phyloP scores from a whole-genome alignment of 2,329 filamentous ascomycete species.

The Diaporthe citriasiana region DNA sequence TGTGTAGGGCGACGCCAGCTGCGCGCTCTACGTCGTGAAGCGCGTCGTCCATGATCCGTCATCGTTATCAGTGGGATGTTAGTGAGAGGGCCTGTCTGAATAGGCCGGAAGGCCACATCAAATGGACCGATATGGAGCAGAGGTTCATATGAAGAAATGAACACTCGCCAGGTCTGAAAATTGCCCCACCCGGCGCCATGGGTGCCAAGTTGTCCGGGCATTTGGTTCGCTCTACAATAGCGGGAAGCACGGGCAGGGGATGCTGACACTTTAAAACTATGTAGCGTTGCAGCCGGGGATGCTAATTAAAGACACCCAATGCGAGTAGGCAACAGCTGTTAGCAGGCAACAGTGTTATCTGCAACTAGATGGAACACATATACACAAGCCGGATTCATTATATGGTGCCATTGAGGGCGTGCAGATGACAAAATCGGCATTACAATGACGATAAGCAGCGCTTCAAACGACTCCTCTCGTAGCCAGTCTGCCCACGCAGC shows the following conservation, averaged over 20 bases:
- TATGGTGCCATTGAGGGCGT: neutral
- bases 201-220: slow-evolving; percentile 6
- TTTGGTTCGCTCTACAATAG: slow-evolving; percentile 8
- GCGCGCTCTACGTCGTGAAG: slow-evolving; percentile 34
- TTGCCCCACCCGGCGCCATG: slow-evolving; percentile 24
- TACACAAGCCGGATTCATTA: neutral
- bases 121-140: neutral
- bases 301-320: slow-evolving; percentile 2
- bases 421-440: neutral
- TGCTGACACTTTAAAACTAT: neutral
- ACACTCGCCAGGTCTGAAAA: slow-evolving; percentile 7
- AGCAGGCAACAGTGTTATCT: slow-evolving; percentile 24
- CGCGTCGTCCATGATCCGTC: slow-evolving; percentile 11
- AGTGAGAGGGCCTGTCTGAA: neutral
- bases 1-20: slow-evolving; percentile 16
- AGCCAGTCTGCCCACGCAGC: too few species aligned
- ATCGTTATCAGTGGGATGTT: neutral
- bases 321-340: slow-evolving; percentile 11
- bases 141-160: slow-evolving; percentile 23
- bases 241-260: slow-evolving; percentile 22
- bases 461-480: neutral
- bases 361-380: neutral
- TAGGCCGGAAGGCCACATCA: slow-evolving; percentile 6
- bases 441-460: neutral
- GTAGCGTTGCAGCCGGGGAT: slow-evolving; percentile 20